These are phyloP conservation scores for Arctium minus DNA, from an alignment of 129 eudicot species.

Conservation along the genomic window DNA sequence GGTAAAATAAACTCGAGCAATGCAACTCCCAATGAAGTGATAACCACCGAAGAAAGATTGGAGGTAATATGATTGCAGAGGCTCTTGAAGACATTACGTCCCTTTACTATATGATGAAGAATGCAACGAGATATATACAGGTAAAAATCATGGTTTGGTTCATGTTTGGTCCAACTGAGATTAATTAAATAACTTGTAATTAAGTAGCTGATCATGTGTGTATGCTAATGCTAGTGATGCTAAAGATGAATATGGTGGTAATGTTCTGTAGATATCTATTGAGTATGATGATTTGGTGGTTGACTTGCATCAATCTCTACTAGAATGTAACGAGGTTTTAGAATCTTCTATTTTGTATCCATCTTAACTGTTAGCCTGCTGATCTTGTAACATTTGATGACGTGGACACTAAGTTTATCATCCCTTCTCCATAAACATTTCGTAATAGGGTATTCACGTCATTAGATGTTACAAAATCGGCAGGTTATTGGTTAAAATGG, in stretches of 20 bases:
- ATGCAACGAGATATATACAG: constrained; percentile 41
- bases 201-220: background rate
- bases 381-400: background rate
- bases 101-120: constrained; percentile 47
- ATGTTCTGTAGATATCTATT: background rate
- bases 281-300: background rate
- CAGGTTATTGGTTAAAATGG: background rate
- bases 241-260: background rate
- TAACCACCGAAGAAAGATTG: constrained; percentile 10
- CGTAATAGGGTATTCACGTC: background rate
- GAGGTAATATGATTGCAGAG: constrained; percentile 30
- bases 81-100: constrained; percentile 45
- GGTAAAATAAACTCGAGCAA: constrained; percentile 40
- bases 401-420: background rate
- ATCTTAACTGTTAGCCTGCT: background rate
- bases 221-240: background rate
- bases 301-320: background rate
- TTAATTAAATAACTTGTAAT: background rate
- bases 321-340: background rate
- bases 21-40: background rate
- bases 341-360: background rate
- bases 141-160: constrained; percentile 40
- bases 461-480: background rate
- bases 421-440: background rate
- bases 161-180: constrained; percentile 53